Conservation (phyloP, 169 alveolate genomes). For the Plasmodium gaboni region DNA sequence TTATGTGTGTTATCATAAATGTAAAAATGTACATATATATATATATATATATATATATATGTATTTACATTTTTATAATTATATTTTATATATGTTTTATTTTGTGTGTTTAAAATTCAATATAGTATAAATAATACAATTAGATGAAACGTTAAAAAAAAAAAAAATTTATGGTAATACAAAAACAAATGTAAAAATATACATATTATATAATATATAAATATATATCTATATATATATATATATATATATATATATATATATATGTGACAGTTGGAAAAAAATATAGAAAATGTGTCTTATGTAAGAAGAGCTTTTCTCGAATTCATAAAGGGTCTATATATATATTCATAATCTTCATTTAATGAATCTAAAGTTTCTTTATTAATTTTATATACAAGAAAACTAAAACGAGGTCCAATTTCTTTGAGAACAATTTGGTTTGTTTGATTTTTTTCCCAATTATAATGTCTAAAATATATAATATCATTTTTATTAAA, state of each 20-base stretch:
- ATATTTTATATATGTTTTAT: no score
- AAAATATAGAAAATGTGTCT: background rate
- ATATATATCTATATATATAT: background rate
- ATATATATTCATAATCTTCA: constrained; percentile 97
- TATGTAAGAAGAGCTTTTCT: constrained; percentile 85
- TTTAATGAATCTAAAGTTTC: constrained; percentile 98
- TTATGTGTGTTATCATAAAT: no score
- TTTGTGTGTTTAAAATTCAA: no score
- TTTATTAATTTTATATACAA: constrained; percentile 95
- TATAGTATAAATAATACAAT: no score
- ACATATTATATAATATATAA: background rate
- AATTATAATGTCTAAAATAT: constrained; percentile 94
- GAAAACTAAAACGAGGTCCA: constrained; percentile 96
- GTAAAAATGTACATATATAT: no score
- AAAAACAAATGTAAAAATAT: background rate
- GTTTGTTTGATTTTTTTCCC: constrained; percentile 89
- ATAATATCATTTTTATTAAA: constrained; percentile 94
- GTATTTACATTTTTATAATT: no score
- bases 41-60: no score
- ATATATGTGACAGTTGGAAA: background rate
- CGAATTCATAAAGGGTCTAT: constrained; percentile 97
- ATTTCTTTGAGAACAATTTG: constrained; percentile 91
- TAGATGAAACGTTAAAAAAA: background rate
- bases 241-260: background rate
- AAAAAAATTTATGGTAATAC: background rate